Evolutionary conservation across 768 basidiomycete genomes (phyloP).

Genomic region (Cystobasidium onofrii): DNA sequence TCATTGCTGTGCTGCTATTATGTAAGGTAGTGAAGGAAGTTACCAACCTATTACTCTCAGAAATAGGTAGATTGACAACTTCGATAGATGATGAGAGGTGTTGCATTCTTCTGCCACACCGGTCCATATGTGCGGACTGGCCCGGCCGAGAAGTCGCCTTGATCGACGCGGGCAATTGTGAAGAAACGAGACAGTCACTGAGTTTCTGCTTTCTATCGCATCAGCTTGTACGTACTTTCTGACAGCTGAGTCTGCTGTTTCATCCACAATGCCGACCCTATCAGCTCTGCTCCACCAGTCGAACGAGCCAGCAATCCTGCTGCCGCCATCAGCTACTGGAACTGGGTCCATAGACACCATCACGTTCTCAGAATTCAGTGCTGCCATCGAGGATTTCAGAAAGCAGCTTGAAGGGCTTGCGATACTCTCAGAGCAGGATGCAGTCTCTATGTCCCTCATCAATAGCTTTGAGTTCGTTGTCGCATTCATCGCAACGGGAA

Average conservation of each 20-base stretch:
- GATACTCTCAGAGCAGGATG: constrained; percentile 26
- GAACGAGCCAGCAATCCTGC: constrained; percentile 15
- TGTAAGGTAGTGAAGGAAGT: not conserved
- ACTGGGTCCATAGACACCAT: not conserved
- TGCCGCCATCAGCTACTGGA: constrained; percentile 27
- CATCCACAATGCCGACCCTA: constrained; percentile 11
- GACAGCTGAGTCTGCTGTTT: not conserved
- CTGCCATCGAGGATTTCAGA: constrained; percentile 27
- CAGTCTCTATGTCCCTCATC: constrained; percentile 32
- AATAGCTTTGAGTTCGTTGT: constrained; percentile 35
- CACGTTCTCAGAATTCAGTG: constrained; percentile 5
- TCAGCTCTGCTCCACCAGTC: constrained; percentile 19
- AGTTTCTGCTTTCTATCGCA: no score
- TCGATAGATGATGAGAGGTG: not conserved
- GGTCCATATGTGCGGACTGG: not conserved
- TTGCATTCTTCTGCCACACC: not conserved
- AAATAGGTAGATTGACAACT: no score
- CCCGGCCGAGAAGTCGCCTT: not conserved
- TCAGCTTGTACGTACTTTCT: no score
- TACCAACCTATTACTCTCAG: no score
- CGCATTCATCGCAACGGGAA: constrained; percentile 32
- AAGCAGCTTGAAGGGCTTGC: constrained; percentile 21
- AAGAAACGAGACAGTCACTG: not conserved
- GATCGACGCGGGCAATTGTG: not conserved
- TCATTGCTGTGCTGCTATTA: not conserved